A percentile compares a stretch with the other conserved stretches of the same genome.
Evolutionary conservation across 352 stramenopile species (phyloP).

Genomic region (Phytopythium helicoides): DNA sequence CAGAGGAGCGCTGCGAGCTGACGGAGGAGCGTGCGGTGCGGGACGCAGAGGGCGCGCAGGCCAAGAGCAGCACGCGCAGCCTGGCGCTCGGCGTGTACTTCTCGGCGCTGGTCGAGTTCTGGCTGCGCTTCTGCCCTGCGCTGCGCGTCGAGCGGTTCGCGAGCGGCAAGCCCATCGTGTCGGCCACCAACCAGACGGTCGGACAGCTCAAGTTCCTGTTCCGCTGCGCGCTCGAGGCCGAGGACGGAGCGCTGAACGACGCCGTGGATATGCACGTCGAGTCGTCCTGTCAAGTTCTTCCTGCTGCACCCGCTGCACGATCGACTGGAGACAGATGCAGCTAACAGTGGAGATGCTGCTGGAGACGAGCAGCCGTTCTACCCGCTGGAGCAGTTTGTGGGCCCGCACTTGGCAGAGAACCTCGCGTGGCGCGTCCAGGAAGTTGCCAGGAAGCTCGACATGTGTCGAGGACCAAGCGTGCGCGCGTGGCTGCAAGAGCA

Average conservation of each 20-base stretch:
- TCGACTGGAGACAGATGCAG: background rate
- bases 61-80: conserved; percentile 16
- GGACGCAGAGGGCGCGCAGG: conserved; percentile 32
- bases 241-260: conserved; percentile 6
- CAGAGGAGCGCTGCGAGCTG: too few relatives aligned
- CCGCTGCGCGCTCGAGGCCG: conserved; percentile 25
- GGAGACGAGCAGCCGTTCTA: conserved; percentile 4
- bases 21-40: too few relatives aligned
- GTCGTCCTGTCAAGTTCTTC: conserved; percentile 82
- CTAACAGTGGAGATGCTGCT: background rate
- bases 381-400: conserved; percentile 67
- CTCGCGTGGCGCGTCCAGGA: conserved; percentile 69
- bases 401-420: conserved; percentile 70
- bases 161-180: conserved; percentile 63
- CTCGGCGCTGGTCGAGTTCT: conserved; percentile 66
- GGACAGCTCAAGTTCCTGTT: conserved; percentile 81
- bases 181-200: conserved; percentile 53
- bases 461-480: conserved; percentile 51
- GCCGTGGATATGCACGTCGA: conserved; percentile 74
- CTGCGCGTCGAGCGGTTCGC: conserved; percentile 42
- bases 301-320: conserved; percentile 42
- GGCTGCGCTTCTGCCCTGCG: conserved; percentile 50
- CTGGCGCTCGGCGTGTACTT: conserved; percentile 74
- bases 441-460: conserved; percentile 63
- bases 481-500: conserved; percentile 42